phyloP scores from a whole-genome alignment of 148 eudicot species.

The Amaranthus cruentus region DNA sequence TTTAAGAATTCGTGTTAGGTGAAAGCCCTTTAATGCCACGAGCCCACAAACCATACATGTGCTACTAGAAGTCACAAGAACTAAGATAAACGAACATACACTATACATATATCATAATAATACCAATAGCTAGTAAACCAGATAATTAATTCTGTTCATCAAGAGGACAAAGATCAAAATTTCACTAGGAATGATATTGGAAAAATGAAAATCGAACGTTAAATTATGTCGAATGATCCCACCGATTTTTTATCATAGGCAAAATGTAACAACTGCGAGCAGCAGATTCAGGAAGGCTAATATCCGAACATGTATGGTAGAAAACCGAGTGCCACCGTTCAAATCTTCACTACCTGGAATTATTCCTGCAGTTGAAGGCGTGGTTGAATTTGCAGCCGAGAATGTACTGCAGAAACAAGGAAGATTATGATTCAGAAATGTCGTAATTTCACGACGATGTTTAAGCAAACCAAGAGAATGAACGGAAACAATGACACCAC shows the following conservation, averaged over 20 bases:
- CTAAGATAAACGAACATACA: no score
- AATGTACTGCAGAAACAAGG: constrained; percentile 19
- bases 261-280: constrained; percentile 9
- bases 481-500: background rate
- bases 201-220: constrained; percentile 1
- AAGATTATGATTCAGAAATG: background rate
- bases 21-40: no score
- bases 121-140: background rate
- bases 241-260: constrained; percentile 11
- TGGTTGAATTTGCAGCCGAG: constrained; percentile 29
- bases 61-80: no score
- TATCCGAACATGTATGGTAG: constrained; percentile 7
- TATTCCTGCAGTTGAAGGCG: constrained; percentile 32
- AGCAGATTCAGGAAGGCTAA: constrained; percentile 16
- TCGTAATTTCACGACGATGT: background rate
- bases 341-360: constrained; percentile 30
- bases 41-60: no score
- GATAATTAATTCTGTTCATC: background rate
- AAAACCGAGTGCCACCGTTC: constrained; percentile 8
- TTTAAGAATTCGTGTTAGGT: no score
- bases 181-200: background rate
- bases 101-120: background rate
- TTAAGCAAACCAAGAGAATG: background rate
- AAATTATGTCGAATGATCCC: background rate
- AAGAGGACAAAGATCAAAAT: background rate